Evolutionary conservation across 2,329 filamentous ascomycete species (phyloP), one percentile per base, ranked within the genome.

Genomic region (Cephalotrichum gorgonifer): DNA sequence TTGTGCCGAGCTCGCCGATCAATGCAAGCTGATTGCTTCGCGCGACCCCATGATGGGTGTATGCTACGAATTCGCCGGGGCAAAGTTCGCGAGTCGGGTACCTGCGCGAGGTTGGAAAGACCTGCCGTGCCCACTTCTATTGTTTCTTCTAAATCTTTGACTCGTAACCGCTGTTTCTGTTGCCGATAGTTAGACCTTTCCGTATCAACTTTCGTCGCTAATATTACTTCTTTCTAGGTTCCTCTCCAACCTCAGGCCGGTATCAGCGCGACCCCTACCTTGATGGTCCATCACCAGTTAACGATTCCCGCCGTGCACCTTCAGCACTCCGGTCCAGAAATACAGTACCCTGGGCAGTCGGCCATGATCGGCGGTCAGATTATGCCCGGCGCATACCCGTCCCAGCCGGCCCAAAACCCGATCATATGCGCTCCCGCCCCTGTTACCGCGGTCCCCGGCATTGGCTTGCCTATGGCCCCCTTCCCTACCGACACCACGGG

Each of bases 401-500:
- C 20, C 33, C 33, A 38, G 33, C 33, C 35, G 17, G 35, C 17
- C n/a, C 35, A 39, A 20, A 20, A 7, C 35, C 35, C 35, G 17
- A 9, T 11, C 35, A 39, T 39, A 23, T 44, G 23, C 15, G 27
- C 27, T 15, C 25, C 35, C 33, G 22, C 23, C 20, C 9, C 7
- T 14, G 26, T 27, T 26, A 26, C 28, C 5, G 26, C 14, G 4
- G 25, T 45, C 60, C 39, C 33, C 51, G 59, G 60, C 22, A 28
- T 61, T 53, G 56, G 58, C 46, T 39, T 20, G 5, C 56, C 57
- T 43, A 52, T 52, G 50, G 51, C 54, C 44, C 62, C 59, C 46
- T 57, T 65, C 43, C 60, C 66, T 53, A 68, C 71, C n/a, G 74
- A 80, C 53, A 67, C 77, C 52, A 62, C 72, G 62, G 69, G 76